Conservation (phyloP, 108 stramenopile genomes). For the Nitzschia sp. region DNA sequence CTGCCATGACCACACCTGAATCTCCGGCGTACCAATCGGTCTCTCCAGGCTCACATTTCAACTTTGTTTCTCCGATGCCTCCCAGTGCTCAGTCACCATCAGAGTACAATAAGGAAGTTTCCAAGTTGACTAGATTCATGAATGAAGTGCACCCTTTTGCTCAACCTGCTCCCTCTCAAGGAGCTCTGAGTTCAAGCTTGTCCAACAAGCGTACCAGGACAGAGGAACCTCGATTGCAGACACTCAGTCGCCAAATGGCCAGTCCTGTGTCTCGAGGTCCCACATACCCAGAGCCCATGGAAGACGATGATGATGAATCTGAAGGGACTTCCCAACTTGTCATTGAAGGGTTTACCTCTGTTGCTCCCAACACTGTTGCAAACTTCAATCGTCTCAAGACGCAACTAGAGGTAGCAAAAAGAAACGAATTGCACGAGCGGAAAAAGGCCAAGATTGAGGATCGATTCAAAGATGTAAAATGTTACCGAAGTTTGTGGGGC, state of each 20-base stretch:
- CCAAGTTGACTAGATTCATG: too few relatives aligned
- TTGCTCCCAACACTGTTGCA: constrained; percentile 32
- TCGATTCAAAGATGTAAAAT: constrained; percentile 32
- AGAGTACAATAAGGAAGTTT: background rate
- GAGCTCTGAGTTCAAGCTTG: too few relatives aligned
- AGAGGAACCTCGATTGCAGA: too few relatives aligned
- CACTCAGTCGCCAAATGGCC: background rate
- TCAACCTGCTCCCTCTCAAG: too few relatives aligned
- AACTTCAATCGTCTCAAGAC: constrained; percentile 40
- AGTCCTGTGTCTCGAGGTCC: background rate
- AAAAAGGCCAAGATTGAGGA: constrained; percentile 34
- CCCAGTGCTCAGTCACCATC: background rate
- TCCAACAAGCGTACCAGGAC: too few relatives aligned
- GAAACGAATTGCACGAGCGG: constrained; percentile 16
- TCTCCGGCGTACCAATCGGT: constrained; percentile 10
- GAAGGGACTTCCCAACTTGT: background rate
- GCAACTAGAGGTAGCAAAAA: constrained; percentile 25
- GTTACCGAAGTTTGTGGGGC: constrained; percentile 32
- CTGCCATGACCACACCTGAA: constrained; percentile 13
- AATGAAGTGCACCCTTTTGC: too few relatives aligned
- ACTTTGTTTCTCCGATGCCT: constrained; percentile 13
- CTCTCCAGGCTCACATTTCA: constrained; percentile 13
- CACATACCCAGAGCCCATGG: constrained; percentile 4
- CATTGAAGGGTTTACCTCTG: constrained; percentile 4
- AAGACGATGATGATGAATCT: constrained; percentile 2